Evolutionary conservation across 2,329 filamentous ascomycete species (phyloP).

Genomic region (Trichophaea hybrida): DNA sequence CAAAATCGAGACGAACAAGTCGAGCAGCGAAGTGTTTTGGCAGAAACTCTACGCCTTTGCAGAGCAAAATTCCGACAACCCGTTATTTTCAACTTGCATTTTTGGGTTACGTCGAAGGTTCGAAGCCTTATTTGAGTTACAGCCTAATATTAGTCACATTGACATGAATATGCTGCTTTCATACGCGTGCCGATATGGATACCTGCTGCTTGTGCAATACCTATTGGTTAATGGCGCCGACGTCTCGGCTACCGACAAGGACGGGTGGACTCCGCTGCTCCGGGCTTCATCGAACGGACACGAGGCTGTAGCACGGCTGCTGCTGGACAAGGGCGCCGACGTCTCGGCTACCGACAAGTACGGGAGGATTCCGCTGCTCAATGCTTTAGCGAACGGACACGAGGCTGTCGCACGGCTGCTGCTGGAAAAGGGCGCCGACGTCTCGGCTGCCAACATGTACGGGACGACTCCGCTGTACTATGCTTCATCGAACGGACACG

Average conservation of each 20-base stretch:
- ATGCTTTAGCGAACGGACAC: too few species aligned
- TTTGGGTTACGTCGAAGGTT: neutral
- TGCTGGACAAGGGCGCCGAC: too few species aligned
- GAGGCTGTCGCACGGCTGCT: too few species aligned
- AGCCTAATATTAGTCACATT: neutral
- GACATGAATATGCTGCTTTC: neutral
- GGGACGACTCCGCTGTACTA: too few species aligned
- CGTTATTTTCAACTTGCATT: neutral
- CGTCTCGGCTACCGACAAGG: neutral
- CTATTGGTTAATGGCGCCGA: neutral
- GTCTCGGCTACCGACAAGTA: too few species aligned
- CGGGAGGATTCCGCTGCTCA: too few species aligned
- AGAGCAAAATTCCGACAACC: neutral
- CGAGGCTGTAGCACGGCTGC: too few species aligned
- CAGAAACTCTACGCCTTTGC: neutral
- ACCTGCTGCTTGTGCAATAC: neutral
- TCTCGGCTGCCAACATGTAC: too few species aligned
- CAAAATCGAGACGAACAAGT: neutral
- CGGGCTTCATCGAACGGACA: neutral
- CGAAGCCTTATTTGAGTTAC: neutral
- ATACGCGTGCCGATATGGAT: neutral
- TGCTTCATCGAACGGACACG: too few species aligned
- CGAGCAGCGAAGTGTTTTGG: neutral
- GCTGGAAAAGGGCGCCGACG: too few species aligned
- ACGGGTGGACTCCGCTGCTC: neutral